Evolutionary conservation across 2,329 filamentous ascomycete genomes (phyloP).

Genomic region (Penicillium aurantiogriseum): DNA sequence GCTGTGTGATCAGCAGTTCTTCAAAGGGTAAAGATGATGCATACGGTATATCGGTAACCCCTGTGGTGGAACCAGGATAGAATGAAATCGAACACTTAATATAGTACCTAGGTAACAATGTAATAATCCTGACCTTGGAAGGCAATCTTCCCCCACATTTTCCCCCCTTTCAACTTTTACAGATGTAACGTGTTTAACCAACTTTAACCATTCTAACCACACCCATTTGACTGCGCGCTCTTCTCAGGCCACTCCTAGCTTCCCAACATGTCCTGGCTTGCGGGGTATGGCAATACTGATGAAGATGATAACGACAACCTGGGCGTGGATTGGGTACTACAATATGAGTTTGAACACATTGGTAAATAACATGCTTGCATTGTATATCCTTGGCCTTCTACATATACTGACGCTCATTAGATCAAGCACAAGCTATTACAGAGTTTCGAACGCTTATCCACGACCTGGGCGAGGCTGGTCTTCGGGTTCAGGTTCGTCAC

Average conservation of each 20-base stretch:
- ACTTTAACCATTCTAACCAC: neutral
- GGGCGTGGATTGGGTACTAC: slow-evolving; percentile 84
- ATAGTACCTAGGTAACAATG: neutral
- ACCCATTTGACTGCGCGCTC: neutral
- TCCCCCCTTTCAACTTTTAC: neutral
- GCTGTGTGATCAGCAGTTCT: neutral
- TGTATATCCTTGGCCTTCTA: neutral
- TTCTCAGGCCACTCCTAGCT: neutral
- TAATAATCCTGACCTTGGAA: neutral
- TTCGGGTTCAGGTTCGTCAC: slow-evolving; percentile 82
- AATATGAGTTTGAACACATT: slow-evolving; percentile 68
- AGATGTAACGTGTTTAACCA: neutral
- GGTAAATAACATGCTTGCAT: slow-evolving; percentile 48
- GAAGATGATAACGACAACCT: slow-evolving; percentile 59
- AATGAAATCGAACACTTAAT: neutral
- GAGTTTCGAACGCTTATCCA: slow-evolving; percentile 76
- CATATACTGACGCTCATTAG: slow-evolving; percentile 44
- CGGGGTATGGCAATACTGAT: slow-evolving; percentile 19
- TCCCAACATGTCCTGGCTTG: slow-evolving; percentile 29
- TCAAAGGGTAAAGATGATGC: neutral
- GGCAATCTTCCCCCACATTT: neutral
- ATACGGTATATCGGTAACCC: neutral
- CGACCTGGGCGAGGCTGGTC: slow-evolving; percentile 72
- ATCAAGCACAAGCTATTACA: slow-evolving; percentile 66
- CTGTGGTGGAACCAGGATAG: neutral